Conservation (phyloP, 139 green algal genomes). For the Diplosphaera chodatii region DNA sequence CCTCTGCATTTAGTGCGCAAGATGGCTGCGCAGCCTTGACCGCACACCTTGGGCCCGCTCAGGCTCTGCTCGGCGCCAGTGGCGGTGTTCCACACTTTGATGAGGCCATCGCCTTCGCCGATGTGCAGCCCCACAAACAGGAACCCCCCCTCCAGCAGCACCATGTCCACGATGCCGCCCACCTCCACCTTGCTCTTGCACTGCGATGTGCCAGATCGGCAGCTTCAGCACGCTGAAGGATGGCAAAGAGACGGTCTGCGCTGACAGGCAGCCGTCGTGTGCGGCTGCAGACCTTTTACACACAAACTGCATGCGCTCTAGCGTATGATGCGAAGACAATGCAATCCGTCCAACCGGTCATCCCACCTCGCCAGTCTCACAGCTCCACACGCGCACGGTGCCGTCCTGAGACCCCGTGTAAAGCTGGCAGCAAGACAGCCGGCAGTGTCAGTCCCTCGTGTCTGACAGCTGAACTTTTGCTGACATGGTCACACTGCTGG, state of each 20-base stretch:
- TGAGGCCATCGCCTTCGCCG: conserved; percentile 17
- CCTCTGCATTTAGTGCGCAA: too few relatives aligned
- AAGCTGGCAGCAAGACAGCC: conserved; percentile 33
- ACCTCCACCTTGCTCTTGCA: conserved; percentile 53
- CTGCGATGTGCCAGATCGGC: conserved; percentile 17
- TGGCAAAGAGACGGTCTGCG: too few relatives aligned
- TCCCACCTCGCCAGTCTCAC: conserved; percentile 47
- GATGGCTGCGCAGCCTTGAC: too few relatives aligned
- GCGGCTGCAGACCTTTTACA: too few relatives aligned
- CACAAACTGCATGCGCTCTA: too few relatives aligned
- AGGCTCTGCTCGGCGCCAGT: conserved; percentile 37
- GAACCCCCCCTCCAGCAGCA: conserved; percentile 57
- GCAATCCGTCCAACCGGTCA: too few relatives aligned
- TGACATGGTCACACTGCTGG: neutral
- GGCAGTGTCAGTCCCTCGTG: neutral
- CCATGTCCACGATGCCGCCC: conserved; percentile 54
- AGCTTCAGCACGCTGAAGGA: too few relatives aligned
- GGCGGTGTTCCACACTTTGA: conserved; percentile 52
- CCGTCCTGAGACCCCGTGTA: conserved; percentile 66
- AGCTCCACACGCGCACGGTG: conserved; percentile 61
- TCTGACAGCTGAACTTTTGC: too few relatives aligned
- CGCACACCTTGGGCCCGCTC: conserved; percentile 41
- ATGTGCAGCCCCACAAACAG: conserved; percentile 67
- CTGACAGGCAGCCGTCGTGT: too few relatives aligned
- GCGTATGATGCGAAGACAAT: neutral